Percentiles rank a stretch among this genome's conserved stretches.
These are phyloP conservation scores for Cocos nucifera DNA, from an alignment of 176 grass and related monocot species.

Conservation along the genomic window DNA sequence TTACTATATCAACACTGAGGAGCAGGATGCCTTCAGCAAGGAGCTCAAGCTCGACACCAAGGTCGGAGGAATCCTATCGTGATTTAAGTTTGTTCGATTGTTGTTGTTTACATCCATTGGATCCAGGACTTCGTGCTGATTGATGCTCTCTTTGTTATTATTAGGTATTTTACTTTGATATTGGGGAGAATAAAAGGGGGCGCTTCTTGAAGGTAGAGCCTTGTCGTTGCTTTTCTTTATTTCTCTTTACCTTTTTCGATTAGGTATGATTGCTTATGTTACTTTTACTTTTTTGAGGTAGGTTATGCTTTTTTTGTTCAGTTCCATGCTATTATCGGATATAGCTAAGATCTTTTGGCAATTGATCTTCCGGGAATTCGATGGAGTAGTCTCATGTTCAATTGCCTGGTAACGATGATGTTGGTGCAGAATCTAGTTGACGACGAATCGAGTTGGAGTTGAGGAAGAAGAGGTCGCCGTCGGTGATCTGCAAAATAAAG, in stretches of 20 bases:
- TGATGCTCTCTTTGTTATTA: conserved; percentile 5
- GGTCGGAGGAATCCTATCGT: conserved; percentile 14
- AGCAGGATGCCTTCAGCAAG: conserved; percentile 90
- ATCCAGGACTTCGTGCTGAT: not conserved
- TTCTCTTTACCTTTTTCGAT: not conserved
- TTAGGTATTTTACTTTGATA: conserved; percentile 96
- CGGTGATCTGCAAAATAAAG: too few relatives aligned
- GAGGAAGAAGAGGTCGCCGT: too few relatives aligned
- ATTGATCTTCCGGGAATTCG: too few relatives aligned
- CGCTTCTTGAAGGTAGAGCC: conserved; percentile 80
- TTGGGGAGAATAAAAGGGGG: conserved; percentile 96
- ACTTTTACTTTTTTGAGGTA: not conserved
- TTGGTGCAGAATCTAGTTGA: too few relatives aligned
- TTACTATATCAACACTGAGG: conserved; percentile 90
- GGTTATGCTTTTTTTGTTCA: too few relatives aligned
- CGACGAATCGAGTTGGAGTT: too few relatives aligned
- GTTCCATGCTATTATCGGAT: too few relatives aligned
- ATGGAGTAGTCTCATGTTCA: too few relatives aligned
- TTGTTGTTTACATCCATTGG: too few relatives aligned
- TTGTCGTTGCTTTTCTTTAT: not conserved
- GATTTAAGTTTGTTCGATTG: not conserved
- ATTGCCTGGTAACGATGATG: too few relatives aligned
- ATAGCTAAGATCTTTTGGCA: too few relatives aligned
- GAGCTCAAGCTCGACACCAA: conserved; percentile 92
- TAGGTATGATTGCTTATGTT: not conserved